Evolutionary conservation across 345 rosid genomes (phyloP), one percentile per base, ranked within the genome.

Genomic region (Triadica sebifera): DNA sequence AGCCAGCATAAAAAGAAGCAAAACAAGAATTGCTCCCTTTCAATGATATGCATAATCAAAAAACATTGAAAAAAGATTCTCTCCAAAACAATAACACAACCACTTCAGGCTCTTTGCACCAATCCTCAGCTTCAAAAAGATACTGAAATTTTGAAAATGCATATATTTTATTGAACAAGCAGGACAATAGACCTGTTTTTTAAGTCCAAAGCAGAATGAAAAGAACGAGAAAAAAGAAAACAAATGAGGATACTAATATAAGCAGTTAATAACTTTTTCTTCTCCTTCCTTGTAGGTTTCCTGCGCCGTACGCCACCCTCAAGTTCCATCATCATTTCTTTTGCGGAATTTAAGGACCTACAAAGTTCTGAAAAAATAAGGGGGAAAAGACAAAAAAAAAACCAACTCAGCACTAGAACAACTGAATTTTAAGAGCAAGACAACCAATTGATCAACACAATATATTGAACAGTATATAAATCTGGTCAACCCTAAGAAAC

Each of bases 251-350:
- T 89, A 88, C 90, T 84, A 63, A 78, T 65, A 76, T 62, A 69
- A 73, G 86, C 73, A 70, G 80, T 74, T 51, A 81, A 57, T 53
- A 74, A 73, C 83, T 85, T 87, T 78, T 80, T 87, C 85, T 81
- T 87, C 81, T 86, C 88, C 84, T 86, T 89, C 78, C 84, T 83
- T 43, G 83, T 87, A 74, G 87, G 89, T 74, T 85, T 87, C 78
- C 83, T 82, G 63, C 56, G 78, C 70, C 84, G 80, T 45, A 67
- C 65, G 68, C 80, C 71, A 71, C 84, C 83, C 69, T 81, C 74
- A 78, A 39, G 77, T 78, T 80, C 85, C 75, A 60, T 65, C 41
- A 43, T 41, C 63, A 65, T 63, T 67, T 81, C 85, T 75, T 76
- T 80, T 29, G 79, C 63, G 39, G 77, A 69, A 76, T 46, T 81